These are phyloP conservation scores for Neltuma alba DNA, from an alignment of 306 rosid genomes.

Conservation along the genomic window DNA sequence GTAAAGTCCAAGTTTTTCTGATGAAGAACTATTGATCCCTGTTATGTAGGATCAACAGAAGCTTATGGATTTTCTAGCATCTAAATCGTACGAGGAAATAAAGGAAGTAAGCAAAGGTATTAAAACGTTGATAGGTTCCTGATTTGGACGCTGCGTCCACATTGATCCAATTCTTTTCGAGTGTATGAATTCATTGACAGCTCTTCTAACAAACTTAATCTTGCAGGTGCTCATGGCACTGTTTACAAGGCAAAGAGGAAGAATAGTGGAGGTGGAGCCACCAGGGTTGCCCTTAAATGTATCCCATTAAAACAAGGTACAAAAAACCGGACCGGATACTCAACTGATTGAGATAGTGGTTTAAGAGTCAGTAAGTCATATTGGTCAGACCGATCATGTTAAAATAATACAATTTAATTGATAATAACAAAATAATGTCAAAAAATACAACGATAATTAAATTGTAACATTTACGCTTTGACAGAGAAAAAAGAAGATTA, in stretches of 20 bases:
- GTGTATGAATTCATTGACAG: neutral
- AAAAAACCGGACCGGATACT: too few relatives aligned
- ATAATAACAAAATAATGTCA: too few relatives aligned
- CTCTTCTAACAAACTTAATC: constrained; percentile 13
- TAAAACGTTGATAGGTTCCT: neutral
- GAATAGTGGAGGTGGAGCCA: constrained; percentile 41
- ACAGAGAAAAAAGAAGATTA: too few relatives aligned
- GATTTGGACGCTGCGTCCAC: neutral
- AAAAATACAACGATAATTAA: too few relatives aligned
- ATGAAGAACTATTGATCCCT: constrained; percentile 10
- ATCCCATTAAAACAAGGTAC: neutral
- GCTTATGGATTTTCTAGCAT: constrained; percentile 42
- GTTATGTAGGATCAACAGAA: constrained; percentile 44
- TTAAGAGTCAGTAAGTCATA: too few relatives aligned
- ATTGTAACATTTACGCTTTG: too few relatives aligned
- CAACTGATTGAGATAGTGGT: neutral
- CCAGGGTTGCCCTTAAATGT: constrained; percentile 59
- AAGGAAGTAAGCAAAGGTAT: constrained; percentile 65
- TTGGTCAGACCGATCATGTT: too few relatives aligned
- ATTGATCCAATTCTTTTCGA: neutral
- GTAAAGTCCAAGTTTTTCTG: neutral
- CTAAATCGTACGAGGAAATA: constrained; percentile 48
- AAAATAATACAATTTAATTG: too few relatives aligned
- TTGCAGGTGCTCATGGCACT: constrained; percentile 63
- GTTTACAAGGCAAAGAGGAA: constrained; percentile 56